Conservation (phyloP, 2,329 filamentous ascomycete species). For the Neocucurbitaria cava region DNA sequence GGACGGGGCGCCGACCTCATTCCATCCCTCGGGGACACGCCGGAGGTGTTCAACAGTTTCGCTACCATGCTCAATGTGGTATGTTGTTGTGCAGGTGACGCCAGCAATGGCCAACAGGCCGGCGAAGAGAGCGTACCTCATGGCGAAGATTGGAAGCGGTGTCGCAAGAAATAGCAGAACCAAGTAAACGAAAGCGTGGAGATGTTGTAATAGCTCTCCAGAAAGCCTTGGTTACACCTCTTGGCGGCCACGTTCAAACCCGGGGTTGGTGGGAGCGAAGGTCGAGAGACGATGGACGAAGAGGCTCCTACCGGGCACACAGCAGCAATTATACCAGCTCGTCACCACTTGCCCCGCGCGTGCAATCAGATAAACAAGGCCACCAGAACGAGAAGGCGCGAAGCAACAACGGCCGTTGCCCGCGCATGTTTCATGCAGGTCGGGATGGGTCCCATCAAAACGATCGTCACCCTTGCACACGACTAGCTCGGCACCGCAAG, state of each 20-base stretch:
- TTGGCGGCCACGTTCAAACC: background rate
- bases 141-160: conserved; percentile 11
- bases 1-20: conserved; percentile 40
- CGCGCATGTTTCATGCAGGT: conserved; percentile 13
- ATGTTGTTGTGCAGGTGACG: conserved; percentile 31
- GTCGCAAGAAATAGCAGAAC: conserved; percentile 1
- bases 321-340: background rate
- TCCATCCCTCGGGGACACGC: conserved; percentile 47
- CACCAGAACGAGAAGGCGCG: conserved; percentile 21
- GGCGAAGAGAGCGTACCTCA: conserved; percentile 41
- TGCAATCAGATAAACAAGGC: conserved; percentile 25
- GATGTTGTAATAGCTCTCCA: background rate
- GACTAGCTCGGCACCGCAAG: background rate
- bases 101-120: conserved; percentile 43
- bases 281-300: background rate
- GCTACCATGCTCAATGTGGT: conserved; percentile 28
- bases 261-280: background rate
- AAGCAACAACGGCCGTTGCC: background rate
- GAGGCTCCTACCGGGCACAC: background rate
- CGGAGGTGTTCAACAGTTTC: conserved; percentile 43
- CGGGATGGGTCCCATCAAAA: conserved; percentile 1
- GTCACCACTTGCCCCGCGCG: background rate
- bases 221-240: background rate
- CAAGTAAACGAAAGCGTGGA: background rate
- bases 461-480: background rate